Base-by-base conservation (phyloP, 768 basidiomycete species). In the Clathrus columnatus region DNA sequence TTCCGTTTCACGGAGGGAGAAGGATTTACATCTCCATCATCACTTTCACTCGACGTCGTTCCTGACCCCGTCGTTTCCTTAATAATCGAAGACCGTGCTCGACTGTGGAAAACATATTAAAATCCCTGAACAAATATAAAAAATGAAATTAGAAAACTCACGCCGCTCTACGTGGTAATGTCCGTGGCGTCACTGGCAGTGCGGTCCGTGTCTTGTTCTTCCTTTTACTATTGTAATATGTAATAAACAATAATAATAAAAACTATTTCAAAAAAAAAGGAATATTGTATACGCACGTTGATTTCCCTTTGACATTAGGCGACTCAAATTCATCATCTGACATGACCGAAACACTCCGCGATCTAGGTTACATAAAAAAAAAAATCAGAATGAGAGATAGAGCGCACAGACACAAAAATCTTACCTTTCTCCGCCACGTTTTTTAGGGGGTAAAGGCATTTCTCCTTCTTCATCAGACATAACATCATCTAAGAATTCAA, bases 401-500 rank as follows among this genome's bases (percentile, higher is more conserved):
- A n/a, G n/a, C n/a, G n/a, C n/a, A n/a, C n/a, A n/a, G n/a, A n/a
- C n/a, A n/a, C n/a, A n/a, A n/a, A n/a, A n/a, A n/a, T 48, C 23
- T 44, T 23, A 29, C 42, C 26, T 27, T 11, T 43, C 41, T 48
- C n/a, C n/a, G 42, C 21, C 30, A 4, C 14, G 10, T 18, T 36
- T 60, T 20, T 55, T 54, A 18, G 60, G 59, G 30, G 69, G 63
- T 14, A 61, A 62, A 20, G 78, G 73, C 10, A 74, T 63, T 42
- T 66, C 64, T 18, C 75, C 72, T 30, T 64, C 83, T n/a, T 81
- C 83, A 42, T 81, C 68, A 1, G 86, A 82, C 42, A 85, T 74
- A 43, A 90, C 78, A 8, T 82, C 79, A 59, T 90, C 87, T 65
- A 89, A 62, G 64, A 86, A 85, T 46, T 78, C 74, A 63, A 90